Percentiles rank a stretch among this genome's conserved stretches.
Evolutionary conservation across 352 stramenopile species (phyloP).

Genomic region (Pythium coloratum): DNA sequence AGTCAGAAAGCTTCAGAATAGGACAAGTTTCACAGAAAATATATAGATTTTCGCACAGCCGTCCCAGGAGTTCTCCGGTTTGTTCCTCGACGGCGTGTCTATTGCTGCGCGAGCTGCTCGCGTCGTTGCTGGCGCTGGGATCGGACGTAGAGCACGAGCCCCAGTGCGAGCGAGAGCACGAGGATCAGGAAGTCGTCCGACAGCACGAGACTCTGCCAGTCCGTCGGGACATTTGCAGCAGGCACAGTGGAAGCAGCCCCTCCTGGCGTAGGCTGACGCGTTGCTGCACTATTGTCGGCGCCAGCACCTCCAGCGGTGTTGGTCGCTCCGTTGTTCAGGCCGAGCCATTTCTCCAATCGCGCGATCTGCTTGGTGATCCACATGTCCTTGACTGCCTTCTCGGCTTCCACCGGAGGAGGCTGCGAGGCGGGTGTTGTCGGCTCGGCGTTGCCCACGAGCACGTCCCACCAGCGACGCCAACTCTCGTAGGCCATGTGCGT

Average conservation of each 20-base stretch:
- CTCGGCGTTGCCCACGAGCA: slow-evolving; percentile 50
- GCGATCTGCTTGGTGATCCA: slow-evolving; percentile 25
- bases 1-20: not conserved
- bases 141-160: slow-evolving; percentile 73
- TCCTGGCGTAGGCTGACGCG: not conserved
- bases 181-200: slow-evolving; percentile 72
- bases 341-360: slow-evolving; percentile 25
- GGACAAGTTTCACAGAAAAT: not conserved
- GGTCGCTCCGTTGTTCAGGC: not conserved
- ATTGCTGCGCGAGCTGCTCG: slow-evolving; percentile 13
- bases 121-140: slow-evolving; percentile 52
- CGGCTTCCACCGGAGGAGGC: not conserved
- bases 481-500: slow-evolving; percentile 48
- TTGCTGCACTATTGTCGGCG: not conserved
- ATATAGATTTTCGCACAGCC: not conserved
- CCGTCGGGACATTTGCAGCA: not conserved
- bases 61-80: not conserved
- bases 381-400: slow-evolving; percentile 6
- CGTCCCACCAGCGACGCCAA: slow-evolving; percentile 66
- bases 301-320: not conserved
- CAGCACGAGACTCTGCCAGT: slow-evolving; percentile 38
- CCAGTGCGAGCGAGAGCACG: slow-evolving; percentile 58
- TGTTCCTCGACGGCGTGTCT: not conserved
- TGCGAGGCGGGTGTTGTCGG: slow-evolving; percentile 17
- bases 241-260: not conserved